Evolutionary conservation across 2,329 filamentous ascomycete genomes (phyloP).

Genomic region (Fusarium floridanum): DNA sequence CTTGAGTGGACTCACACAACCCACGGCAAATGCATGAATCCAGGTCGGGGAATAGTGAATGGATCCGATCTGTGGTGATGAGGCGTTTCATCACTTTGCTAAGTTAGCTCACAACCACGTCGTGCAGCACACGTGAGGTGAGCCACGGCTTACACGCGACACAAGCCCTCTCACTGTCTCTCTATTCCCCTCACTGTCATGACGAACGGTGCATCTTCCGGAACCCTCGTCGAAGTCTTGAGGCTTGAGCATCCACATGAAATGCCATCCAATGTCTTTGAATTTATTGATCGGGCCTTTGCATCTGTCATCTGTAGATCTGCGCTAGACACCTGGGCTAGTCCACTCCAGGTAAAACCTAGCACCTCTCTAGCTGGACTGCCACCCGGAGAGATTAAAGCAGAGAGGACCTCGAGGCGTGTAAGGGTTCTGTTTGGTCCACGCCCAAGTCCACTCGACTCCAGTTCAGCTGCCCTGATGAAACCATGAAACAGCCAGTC

Average conservation of each 20-base stretch:
- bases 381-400: background rate
- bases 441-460: slow-evolving; percentile 5
- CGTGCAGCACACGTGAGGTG: background rate
- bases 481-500: slow-evolving; percentile 29
- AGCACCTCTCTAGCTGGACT: slow-evolving; percentile 5
- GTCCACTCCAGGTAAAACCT: slow-evolving; percentile 32
- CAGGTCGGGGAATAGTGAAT: slow-evolving; percentile 21
- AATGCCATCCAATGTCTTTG: background rate
- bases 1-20: slow-evolving; percentile 17
- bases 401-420: background rate
- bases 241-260: background rate
- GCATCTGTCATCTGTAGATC: slow-evolving; percentile 28
- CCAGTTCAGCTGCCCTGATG: slow-evolving; percentile 14
- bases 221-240: slow-evolving; percentile 16
- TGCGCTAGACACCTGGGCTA: slow-evolving; percentile 26
- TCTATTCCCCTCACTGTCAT: slow-evolving; percentile 13
- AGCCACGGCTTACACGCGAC: background rate
- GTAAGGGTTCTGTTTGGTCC: background rate
- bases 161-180: background rate
- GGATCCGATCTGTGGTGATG: slow-evolving; percentile 16
- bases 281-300: slow-evolving; percentile 14
- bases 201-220: slow-evolving; percentile 9
- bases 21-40: slow-evolving; percentile 29
- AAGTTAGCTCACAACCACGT: slow-evolving; percentile 3
- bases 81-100: slow-evolving; percentile 16